Conservation (phyloP, 352 stramenopile genomes). For the Phytopythium vexans region DNA sequence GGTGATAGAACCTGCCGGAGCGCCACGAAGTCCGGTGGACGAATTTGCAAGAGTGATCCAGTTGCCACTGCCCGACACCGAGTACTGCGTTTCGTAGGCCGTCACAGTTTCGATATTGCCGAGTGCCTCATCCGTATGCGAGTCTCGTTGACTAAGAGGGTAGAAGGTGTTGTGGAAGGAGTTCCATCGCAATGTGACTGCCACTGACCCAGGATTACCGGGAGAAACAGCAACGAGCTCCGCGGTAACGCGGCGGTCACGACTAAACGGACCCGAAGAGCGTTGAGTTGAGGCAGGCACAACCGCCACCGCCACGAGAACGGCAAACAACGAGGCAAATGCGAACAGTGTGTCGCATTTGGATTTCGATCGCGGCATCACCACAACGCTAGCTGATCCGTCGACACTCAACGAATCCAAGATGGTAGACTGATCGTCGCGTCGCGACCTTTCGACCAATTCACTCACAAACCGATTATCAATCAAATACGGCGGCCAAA, state of each 20-base stretch:
- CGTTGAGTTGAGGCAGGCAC: not conserved
- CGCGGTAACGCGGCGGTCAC: constrained; percentile 19
- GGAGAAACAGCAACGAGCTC: constrained; percentile 26
- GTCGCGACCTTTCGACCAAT: no score
- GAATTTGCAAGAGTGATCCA: constrained; percentile 32
- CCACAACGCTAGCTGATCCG: no score
- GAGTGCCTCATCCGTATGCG: constrained; percentile 6
- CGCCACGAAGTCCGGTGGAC: constrained; percentile 25
- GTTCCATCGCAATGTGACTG: constrained; percentile 40
- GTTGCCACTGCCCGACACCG: constrained; percentile 31
- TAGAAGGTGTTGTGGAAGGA: constrained; percentile 31
- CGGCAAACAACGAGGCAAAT: constrained; percentile 1
- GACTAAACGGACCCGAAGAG: constrained; percentile 1
- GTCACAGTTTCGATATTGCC: constrained; percentile 26
- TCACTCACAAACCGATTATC: no score
- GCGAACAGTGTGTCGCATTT: no score
- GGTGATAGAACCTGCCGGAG: not conserved
- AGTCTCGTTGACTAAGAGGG: constrained; percentile 1
- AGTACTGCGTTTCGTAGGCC: constrained; percentile 56
- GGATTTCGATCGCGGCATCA: no score
- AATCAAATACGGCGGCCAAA: no score
- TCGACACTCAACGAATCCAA: no score
- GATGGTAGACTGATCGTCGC: no score
- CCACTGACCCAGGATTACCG: constrained; percentile 36
- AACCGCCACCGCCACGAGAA: not conserved